phyloP scores from a whole-genome alignment of 2,329 filamentous ascomycete species.

The Penicillium sp. region DNA sequence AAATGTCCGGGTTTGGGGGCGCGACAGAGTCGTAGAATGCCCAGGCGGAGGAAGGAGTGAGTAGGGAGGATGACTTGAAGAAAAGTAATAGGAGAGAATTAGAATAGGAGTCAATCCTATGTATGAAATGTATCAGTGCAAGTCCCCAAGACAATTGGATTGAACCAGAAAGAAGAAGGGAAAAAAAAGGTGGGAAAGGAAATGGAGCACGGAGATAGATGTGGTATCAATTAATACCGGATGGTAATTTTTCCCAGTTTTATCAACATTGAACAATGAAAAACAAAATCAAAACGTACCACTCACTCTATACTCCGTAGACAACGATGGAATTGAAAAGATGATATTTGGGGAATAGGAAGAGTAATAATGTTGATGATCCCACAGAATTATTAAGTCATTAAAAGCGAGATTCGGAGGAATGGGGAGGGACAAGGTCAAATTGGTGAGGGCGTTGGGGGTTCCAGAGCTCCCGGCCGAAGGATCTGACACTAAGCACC shows the following conservation, averaged over 20 bases:
- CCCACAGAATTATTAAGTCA: background rate
- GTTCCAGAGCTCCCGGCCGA: slow-evolving; percentile 8
- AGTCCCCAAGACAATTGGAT: slow-evolving; percentile 9
- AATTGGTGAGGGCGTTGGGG: slow-evolving; percentile 13
- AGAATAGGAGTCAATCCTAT: slow-evolving; percentile 19
- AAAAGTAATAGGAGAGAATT: slow-evolving; percentile 13
- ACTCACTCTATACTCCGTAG: background rate
- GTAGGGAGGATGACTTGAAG: slow-evolving; percentile 6
- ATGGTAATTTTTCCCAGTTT: slow-evolving; percentile 15
- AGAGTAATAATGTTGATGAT: slow-evolving; percentile 1
- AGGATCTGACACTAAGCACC: slow-evolving; percentile 3
- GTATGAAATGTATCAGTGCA: slow-evolving; percentile 14
- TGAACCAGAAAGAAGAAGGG: slow-evolving; percentile 6
- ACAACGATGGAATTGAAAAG: background rate
- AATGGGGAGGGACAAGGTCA: slow-evolving; percentile 1
- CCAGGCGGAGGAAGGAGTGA: slow-evolving; percentile 7
- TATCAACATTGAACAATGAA: background rate
- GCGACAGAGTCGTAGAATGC: slow-evolving; percentile 16
- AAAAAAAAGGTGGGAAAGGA: slow-evolving; percentile 28
- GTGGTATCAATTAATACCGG: slow-evolving; percentile 20
- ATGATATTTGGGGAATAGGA: background rate
- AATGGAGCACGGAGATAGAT: slow-evolving; percentile 13
- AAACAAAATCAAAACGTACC: background rate
- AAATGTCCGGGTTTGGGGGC: slow-evolving; percentile 15
- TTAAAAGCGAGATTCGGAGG: background rate